Percentiles rank a stretch among this genome's conserved stretches.
phyloP scores from a whole-genome alignment of 176 grass and related monocot species.

The Triticum turgidum region DNA sequence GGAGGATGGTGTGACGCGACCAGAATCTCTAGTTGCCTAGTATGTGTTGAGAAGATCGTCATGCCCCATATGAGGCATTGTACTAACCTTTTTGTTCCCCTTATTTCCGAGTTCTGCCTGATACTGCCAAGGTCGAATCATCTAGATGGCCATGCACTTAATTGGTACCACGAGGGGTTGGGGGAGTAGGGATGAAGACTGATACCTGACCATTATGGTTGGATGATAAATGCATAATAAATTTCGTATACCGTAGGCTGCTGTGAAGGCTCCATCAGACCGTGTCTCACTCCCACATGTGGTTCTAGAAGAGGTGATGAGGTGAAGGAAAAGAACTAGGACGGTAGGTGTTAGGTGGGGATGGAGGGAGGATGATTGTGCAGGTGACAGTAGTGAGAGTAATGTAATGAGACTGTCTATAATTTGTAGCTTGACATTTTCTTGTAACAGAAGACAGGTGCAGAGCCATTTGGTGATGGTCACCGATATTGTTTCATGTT shows the following conservation, averaged over 20 bases:
- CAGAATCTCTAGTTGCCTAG: neutral
- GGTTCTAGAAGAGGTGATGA: neutral
- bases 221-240: constrained; percentile 33
- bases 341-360: constrained; percentile 4
- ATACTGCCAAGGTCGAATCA: neutral
- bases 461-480: neutral
- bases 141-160: neutral
- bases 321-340: neutral
- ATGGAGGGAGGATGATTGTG: neutral
- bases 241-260: neutral
- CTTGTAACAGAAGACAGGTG: neutral
- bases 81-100: neutral
- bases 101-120: neutral
- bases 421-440: neutral
- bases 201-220: neutral
- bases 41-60: neutral
- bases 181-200: neutral
- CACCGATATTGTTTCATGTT: neutral
- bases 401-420: neutral
- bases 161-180: neutral
- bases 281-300: neutral
- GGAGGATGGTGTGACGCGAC: neutral
- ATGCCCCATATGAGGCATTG: neutral
- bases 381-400: neutral
- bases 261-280: neutral